Evolutionary conservation across 176 grass and related monocot species (phyloP), one percentile per base, ranked within the genome.

Genomic region (Ensete glaucum): DNA sequence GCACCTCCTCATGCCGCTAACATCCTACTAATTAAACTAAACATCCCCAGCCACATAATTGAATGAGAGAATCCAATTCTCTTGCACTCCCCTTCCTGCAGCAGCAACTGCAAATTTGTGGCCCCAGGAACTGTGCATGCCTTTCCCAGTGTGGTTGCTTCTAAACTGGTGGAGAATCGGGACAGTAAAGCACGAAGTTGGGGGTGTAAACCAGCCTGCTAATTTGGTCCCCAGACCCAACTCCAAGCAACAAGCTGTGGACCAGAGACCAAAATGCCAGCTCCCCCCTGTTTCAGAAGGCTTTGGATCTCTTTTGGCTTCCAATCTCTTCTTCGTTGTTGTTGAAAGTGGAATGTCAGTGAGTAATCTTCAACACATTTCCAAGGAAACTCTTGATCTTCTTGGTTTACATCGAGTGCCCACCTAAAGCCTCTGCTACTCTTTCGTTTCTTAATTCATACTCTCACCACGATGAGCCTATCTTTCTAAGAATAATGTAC

Each of bases 21-120:
- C 62, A 43, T 43, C 34, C 34, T 43, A 25, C 62, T 64, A 17
- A 64, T 64, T 64, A 64, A 64, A 64, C n/a, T 64, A 64, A 64
- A 23, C 62, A 64, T 23, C 10, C 21, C 21, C 21, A 64, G 25
- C 64, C 64, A 4, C 64, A 67, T 67, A 34, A 67, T 67, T 34
- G 64, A 43, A 2, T 17, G 64, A 67, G 1, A 22, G 64, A 67
- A 67, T 67, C 64, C 64, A 67, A 67, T 67, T 29, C 34, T 4
- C 15, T 29, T 13, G 14, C 5, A 6, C 64, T 12, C 3, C 12
- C 23, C 25, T 15, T 6, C 10, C 13, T 67, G 11, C 64, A 15
- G 26, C 64, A 9, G 14, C 3, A 14, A 67, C 34, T 34, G 64
- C 64, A 43, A 13, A 13, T 7, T 4, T 43, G 64, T 29, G 64